Conservation (phyloP, 2,329 filamentous ascomycete genomes). For the Fusarium nurragi region DNA sequence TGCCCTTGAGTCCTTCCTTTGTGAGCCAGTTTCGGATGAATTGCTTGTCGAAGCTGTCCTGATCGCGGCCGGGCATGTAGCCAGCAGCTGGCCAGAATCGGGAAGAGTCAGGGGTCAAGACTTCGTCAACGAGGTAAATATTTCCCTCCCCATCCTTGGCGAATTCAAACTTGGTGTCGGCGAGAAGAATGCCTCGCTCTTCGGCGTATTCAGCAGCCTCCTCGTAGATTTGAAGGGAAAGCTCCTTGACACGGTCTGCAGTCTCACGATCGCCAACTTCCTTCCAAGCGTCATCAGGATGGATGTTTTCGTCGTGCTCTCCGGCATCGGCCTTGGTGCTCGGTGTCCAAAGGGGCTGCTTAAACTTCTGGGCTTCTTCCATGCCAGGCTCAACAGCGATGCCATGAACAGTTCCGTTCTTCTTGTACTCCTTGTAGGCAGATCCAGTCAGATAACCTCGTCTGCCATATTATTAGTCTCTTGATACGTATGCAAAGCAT, state of each 20-base stretch:
- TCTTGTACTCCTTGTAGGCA: slow-evolving; percentile 77
- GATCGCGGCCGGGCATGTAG: slow-evolving; percentile 68
- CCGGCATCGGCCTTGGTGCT: slow-evolving; percentile 86
- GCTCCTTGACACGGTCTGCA: slow-evolving; percentile 40
- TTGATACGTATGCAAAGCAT: neutral
- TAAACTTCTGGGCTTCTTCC: slow-evolving; percentile 70
- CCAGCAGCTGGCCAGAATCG: slow-evolving; percentile 83
- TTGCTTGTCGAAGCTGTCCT: slow-evolving; percentile 90
- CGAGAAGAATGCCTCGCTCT: slow-evolving; percentile 38
- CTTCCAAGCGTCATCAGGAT: slow-evolving; percentile 68
- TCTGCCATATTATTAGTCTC: slow-evolving; percentile 13
- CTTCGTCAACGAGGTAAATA: slow-evolving; percentile 42
- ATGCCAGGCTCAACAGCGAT: slow-evolving; percentile 71
- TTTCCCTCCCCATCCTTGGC: slow-evolving; percentile 43
- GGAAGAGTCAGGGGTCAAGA: slow-evolving; percentile 66
- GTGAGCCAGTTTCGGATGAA: slow-evolving; percentile 84
- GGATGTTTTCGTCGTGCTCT: slow-evolving; percentile 86
- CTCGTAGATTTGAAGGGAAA: slow-evolving; percentile 43
- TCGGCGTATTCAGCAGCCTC: slow-evolving; percentile 40
- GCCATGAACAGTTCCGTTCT: slow-evolving; percentile 81
- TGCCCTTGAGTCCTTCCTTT: slow-evolving; percentile 64
- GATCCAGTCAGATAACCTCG: slow-evolving; percentile 88
- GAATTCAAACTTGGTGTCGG: slow-evolving; percentile 44
- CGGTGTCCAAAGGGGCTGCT: slow-evolving; percentile 75
- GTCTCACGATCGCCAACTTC: slow-evolving; percentile 46